phyloP scores from a whole-genome alignment of 2,329 filamentous ascomycete genomes.

The Chrysoporthe austroafricana region DNA sequence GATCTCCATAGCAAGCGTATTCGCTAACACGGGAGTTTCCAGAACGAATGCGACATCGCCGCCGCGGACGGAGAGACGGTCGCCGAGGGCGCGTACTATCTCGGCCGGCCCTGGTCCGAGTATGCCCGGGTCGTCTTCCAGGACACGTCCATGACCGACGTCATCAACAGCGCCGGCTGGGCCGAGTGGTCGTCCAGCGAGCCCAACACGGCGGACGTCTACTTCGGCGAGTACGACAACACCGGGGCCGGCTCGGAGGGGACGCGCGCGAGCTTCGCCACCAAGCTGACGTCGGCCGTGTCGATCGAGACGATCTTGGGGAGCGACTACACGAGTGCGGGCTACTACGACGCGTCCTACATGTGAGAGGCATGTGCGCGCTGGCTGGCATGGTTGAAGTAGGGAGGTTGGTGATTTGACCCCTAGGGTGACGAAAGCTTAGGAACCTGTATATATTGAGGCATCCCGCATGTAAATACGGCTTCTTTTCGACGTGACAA shows the following conservation, averaged over 20 bases:
- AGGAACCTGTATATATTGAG: background rate
- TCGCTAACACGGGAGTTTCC: background rate
- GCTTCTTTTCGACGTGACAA: background rate
- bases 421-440: background rate
- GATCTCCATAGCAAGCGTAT: background rate
- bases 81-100: constrained; percentile 45
- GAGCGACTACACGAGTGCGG: constrained; percentile 33
- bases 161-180: constrained; percentile 66
- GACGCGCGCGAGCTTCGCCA: constrained; percentile 50
- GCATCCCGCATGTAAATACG: background rate
- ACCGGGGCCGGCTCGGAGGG: constrained; percentile 59
- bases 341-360: constrained; percentile 37
- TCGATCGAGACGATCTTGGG: constrained; percentile 38
- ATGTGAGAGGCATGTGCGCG: constrained; percentile 27
- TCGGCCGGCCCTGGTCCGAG: constrained; percentile 53
- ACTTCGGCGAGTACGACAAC: constrained; percentile 64
- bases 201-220: constrained; percentile 54
- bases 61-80: constrained; percentile 45
- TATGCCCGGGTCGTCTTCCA: constrained; percentile 55
- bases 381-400: background rate
- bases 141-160: constrained; percentile 51
- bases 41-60: constrained; percentile 47
- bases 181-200: constrained; percentile 54
- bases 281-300: constrained; percentile 41
- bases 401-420: background rate